Evolutionary conservation across 2,329 filamentous ascomycete genomes (phyloP).

Genomic region (Stemphylium beticola): DNA sequence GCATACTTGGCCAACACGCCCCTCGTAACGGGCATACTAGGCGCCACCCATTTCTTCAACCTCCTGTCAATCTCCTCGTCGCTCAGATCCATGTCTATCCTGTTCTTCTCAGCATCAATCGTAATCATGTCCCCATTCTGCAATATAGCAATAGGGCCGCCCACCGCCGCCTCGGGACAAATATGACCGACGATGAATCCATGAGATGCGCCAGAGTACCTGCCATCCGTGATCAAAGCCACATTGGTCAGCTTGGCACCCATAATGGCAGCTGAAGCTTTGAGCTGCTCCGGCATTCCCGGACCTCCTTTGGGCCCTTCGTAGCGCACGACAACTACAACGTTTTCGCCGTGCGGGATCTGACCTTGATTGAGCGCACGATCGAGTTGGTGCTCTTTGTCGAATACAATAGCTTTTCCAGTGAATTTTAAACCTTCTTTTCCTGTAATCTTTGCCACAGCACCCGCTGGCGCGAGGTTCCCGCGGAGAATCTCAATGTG

Average conservation of each 20-base stretch:
- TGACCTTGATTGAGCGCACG: constrained; percentile 73
- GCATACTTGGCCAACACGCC: constrained; percentile 92
- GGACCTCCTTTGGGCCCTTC: constrained; percentile 93
- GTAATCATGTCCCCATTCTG: constrained; percentile 80
- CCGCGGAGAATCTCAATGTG: constrained; percentile 89
- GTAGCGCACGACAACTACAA: constrained; percentile 89
- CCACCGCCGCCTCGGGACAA: constrained; percentile 85
- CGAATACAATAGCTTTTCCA: constrained; percentile 81
- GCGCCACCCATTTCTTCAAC: constrained; percentile 71
- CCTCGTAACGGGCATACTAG: constrained; percentile 74
- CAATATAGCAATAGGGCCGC: constrained; percentile 86
- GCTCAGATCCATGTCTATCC: constrained; percentile 72
- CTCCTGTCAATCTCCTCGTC: constrained; percentile 73
- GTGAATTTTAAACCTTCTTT: constrained; percentile 87
- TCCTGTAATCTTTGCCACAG: constrained; percentile 95
- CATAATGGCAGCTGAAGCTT: constrained; percentile 88
- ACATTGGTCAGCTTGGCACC: constrained; percentile 87
- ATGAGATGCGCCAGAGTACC: constrained; percentile 87
- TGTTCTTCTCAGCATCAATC: constrained; percentile 82
- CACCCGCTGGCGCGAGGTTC: constrained; percentile 85
- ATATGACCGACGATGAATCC: constrained; percentile 96
- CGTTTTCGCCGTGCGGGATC: constrained; percentile 76
- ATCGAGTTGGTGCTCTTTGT: constrained; percentile 83
- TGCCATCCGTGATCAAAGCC: constrained; percentile 88
- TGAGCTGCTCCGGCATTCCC: constrained; percentile 95